Evolutionary conservation across 768 basidiomycete genomes (phyloP), one percentile per base, ranked within the genome.

Genomic region (Rhizopogon vinicolor): DNA sequence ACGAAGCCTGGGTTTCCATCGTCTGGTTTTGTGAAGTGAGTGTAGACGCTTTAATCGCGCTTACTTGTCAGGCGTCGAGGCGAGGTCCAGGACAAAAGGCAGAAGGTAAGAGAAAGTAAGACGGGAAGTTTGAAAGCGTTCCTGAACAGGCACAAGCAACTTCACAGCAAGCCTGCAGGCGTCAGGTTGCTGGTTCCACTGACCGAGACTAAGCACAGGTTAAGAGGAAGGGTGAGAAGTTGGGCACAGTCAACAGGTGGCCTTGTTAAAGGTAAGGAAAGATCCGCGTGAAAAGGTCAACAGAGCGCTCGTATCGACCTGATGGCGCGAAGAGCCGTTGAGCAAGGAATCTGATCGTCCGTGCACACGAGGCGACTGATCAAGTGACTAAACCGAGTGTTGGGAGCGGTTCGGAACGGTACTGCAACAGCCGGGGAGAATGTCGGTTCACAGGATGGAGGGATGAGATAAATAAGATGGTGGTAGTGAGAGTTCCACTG

Each of bases 1-100:
- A 41, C 2, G 60, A 51, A 18, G n/a, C 43, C 33, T n/a, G 57
- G 8, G 22, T 49, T 22, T 49, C 48, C 48, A 37, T 37, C 22
- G 48, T 19, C 8, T 40, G 41, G 25, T 56, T 45, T 39, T 9
- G 35, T n/a, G 37, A 41, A 19, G 57, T 14, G 25, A 41, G 13
- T 1, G 48, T 41, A 41, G 49, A 19, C 31, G 25, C 29, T 16
- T 45, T 19, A 25, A 33, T 51, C 41, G 42, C 43, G 46, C 37
- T 37, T 13, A 54, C 35, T 4, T 41, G 41, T 41, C 31, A n/a
- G 18, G n/a, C 3, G 35, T 29, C 8, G 44, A 19, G 7, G 33
- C 33, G 22, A 31, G 33, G 29, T 28, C 52, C 41, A 42, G 42
- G 19, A 31, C 40, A 29, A 37, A 56, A 45, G 12, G 31, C 22